Evolutionary conservation across 1,139 yeast species (phyloP).

Genomic region (Keqinozyma sinolaborantium): DNA sequence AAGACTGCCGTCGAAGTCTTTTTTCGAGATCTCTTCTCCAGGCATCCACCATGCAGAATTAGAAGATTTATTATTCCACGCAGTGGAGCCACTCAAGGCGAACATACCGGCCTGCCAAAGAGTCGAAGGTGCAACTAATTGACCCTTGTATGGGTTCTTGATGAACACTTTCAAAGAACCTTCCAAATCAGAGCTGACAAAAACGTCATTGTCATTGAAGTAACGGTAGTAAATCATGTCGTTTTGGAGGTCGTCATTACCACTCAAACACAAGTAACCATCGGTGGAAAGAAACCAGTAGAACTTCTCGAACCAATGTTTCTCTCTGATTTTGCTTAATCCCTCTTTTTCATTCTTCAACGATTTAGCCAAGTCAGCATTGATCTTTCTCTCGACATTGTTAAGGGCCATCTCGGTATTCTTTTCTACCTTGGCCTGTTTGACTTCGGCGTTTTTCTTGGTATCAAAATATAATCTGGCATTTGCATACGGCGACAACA

Average conservation of each 20-base stretch:
- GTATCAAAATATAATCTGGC: constrained; percentile 83
- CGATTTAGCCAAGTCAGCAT: constrained; percentile 64
- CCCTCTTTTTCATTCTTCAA: constrained; percentile 63
- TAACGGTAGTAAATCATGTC: constrained; percentile 80
- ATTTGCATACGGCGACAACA: constrained; percentile 81
- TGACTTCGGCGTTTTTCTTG: constrained; percentile 71
- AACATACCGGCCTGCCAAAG: constrained; percentile 87
- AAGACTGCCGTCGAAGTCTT: constrained; percentile 61
- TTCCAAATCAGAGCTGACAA: constrained; percentile 73
- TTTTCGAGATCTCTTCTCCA: constrained; percentile 64
- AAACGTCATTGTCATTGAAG: constrained; percentile 66
- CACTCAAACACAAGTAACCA: constrained; percentile 83
- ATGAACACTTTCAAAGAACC: constrained; percentile 76
- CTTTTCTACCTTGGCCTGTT: constrained; percentile 77
- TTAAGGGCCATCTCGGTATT: constrained; percentile 77
- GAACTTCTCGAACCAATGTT: constrained; percentile 91
- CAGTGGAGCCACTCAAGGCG: constrained; percentile 75
- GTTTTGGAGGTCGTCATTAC: constrained; percentile 80
- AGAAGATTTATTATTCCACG: constrained; percentile 84
- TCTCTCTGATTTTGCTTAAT: constrained; percentile 63
- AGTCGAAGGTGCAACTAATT: constrained; percentile 76
- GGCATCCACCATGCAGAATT: constrained; percentile 83
- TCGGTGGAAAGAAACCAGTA: constrained; percentile 90
- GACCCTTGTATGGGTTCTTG: constrained; percentile 65
- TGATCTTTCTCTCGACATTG: constrained; percentile 79